Conservation (phyloP, 345 rosid genomes). For the Crucihimalaya himalaica region DNA sequence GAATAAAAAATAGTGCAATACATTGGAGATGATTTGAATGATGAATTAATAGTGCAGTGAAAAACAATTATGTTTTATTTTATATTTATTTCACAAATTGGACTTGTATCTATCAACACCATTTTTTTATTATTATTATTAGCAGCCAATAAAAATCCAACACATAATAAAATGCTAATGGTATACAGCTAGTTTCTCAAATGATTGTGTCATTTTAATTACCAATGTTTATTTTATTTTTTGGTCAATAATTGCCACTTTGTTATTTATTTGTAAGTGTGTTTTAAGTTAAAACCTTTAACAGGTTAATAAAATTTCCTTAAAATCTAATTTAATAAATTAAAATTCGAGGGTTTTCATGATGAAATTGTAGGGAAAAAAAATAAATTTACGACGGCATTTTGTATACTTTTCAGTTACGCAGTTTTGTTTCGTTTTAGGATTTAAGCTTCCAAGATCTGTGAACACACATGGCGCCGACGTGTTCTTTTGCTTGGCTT, state of each 20-base stretch:
- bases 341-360: not conserved
- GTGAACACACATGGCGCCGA: conserved; percentile 4
- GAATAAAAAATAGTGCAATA: no score
- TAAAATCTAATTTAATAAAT: no score
- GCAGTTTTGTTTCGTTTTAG: not conserved
- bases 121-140: not conserved
- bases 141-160: not conserved
- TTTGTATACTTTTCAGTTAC: not conserved
- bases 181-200: conserved; percentile 17
- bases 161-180: conserved; percentile 17
- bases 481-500: conserved; percentile 3
- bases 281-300: no score
- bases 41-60: not conserved
- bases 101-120: not conserved
- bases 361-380: not conserved
- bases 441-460: not conserved
- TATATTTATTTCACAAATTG: not conserved
- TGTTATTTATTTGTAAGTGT: no score
- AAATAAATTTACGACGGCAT: not conserved
- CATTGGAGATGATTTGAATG: no score
- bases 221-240: not conserved
- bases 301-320: no score
- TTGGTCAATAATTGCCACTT: no score
- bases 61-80: not conserved
- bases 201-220: not conserved